These are phyloP conservation scores for Panaeolus cyanescens DNA, from an alignment of 768 basidiomycete species.

Conservation along the genomic window DNA sequence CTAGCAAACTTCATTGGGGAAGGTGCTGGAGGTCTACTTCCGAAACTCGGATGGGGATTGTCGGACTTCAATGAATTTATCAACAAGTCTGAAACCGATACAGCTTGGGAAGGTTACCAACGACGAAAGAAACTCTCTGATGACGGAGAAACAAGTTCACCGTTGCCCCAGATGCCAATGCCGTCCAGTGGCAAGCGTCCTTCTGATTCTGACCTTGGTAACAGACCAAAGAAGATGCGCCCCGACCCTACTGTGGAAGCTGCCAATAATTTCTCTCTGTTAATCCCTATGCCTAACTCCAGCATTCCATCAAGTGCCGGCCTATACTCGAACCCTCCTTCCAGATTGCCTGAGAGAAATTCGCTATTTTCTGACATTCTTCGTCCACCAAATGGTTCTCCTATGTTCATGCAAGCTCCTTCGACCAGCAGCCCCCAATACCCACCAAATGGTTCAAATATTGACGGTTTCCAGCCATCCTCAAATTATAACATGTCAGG, in stretches of 20 bases:
- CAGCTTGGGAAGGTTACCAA: conserved; percentile 89
- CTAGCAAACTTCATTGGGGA: conserved; percentile 86
- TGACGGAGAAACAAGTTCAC: conserved; percentile 21
- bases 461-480: conserved; percentile 32
- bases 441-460: conserved; percentile 33
- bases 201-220: conserved; percentile 47
- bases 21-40: conserved; percentile 75
- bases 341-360: conserved; percentile 45
- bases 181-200: conserved; percentile 46
- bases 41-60: conserved; percentile 78
- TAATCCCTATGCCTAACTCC: conserved; percentile 51
- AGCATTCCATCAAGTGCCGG: conserved; percentile 31
- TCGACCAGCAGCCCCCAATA: conserved; percentile 45
- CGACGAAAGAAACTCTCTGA: conserved; percentile 53
- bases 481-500: conserved; percentile 55
- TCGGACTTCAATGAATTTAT: conserved; percentile 80
- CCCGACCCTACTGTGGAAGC: conserved; percentile 41
- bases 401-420: conserved; percentile 61
- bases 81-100: conserved; percentile 89
- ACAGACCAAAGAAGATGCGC: conserved; percentile 55
- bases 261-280: conserved; percentile 54
- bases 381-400: conserved; percentile 51
- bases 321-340: conserved; percentile 41
- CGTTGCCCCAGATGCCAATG: conserved; percentile 16
- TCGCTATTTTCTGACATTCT: conserved; percentile 65